Base-by-base conservation (phyloP, 2,329 filamentous ascomycete genomes). In the Aspergillus alliaceus region DNA sequence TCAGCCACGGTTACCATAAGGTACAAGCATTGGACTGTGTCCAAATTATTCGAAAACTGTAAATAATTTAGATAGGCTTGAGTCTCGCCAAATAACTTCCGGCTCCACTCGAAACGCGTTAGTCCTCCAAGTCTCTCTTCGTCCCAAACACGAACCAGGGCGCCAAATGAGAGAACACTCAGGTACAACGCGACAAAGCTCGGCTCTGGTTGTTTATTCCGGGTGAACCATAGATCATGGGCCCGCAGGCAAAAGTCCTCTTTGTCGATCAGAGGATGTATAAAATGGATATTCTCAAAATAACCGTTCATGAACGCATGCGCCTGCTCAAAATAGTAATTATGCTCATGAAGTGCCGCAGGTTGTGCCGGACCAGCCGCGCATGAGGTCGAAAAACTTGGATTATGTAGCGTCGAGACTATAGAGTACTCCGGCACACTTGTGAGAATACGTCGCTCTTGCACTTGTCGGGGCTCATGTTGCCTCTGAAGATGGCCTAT, bases 181-280 rank as follows among this genome's bases (percentile, higher is more conserved):
- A 80, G 75, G 54, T 82, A 82, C 2, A 81, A 61, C 0, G 79
- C 78, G 4, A 78, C 67, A 52, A 82, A 82, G 48, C 78, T 80
- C 12, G 70, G 68, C 12, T 71, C 65, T 3, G 70, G 70, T 5
- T 65, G 65, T 6, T 61, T 62, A 14, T 60, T 59, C 22, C 64
- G 63, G 22, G 72, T 69, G 18, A 77, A 71, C 79, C 78, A 80
- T 0, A 80, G 64, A 20, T 74, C 66, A 56, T 80, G 75, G 53
- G 78, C 79, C 12, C 75, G 73, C 35, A 70, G 55, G 4, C 79
- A 61, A 34, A 81, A 81, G 20, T 70, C 66, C 7, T 75, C 71
- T 64, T 80, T 80, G 51, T 81, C 78, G 20, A 81, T 72, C 3
- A 81, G 73, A 0, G 79, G 79, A 35, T 81, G 78, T 12, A 81